These are phyloP conservation scores for Diutina siamensis DNA, from an alignment of 1,139 yeast species.

Conservation along the genomic window DNA sequence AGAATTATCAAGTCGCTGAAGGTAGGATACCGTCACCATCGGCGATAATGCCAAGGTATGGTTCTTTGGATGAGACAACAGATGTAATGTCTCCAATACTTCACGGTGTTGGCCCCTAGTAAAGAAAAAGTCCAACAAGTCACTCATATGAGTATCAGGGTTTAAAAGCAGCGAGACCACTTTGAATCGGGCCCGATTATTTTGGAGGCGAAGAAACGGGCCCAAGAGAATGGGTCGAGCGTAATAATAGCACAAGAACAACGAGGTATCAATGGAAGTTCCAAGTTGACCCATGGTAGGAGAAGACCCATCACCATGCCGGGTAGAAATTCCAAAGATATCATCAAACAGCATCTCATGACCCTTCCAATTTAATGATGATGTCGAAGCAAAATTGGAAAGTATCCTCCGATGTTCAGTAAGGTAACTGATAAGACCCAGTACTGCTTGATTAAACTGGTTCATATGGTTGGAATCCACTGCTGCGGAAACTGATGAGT, in stretches of 20 bases:
- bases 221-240: slow-evolving; percentile 67
- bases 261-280: slow-evolving; percentile 52
- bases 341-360: background rate
- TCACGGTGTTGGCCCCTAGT: slow-evolving; percentile 51
- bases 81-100: slow-evolving; percentile 50
- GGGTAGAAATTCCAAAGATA: background rate
- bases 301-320: background rate
- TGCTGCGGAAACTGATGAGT: background rate
- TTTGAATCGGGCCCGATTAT: slow-evolving; percentile 59
- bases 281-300: background rate
- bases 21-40: slow-evolving; percentile 40
- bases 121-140: slow-evolving; percentile 69
- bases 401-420: background rate
- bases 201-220: slow-evolving; percentile 63
- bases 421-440: background rate
- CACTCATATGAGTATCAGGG: slow-evolving; percentile 43
- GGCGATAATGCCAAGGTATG: slow-evolving; percentile 7
- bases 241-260: slow-evolving; percentile 63
- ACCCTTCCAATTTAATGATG: background rate
- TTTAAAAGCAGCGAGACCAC: slow-evolving; percentile 27
- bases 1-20: slow-evolving; percentile 46
- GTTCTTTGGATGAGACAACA: slow-evolving; percentile 17
- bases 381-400: background rate
- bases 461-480: background rate
- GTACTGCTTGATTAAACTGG: background rate